Percentiles rank a stretch among this genome's conserved stretches.
phyloP scores from a whole-genome alignment of 108 stramenopile species.

The Epithemia pelagica region DNA sequence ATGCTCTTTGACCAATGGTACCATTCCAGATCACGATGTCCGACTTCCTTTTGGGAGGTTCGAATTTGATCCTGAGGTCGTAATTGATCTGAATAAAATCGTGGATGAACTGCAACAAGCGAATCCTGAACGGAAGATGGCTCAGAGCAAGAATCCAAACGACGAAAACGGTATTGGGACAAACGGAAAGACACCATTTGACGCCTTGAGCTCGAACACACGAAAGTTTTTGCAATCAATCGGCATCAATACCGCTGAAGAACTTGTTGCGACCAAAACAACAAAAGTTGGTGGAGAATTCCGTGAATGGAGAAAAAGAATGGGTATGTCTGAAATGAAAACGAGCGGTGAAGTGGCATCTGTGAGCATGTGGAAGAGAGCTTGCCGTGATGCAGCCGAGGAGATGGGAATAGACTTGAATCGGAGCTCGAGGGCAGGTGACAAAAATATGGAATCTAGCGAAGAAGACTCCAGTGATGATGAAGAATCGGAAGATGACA shows the following conservation, averaged over 20 bases:
- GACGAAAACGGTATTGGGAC: neutral
- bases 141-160: neutral
- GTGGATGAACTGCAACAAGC: neutral
- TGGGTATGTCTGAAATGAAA: neutral
- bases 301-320: neutral
- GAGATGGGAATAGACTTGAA: neutral
- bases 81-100: neutral
- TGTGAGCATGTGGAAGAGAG: constrained; percentile 4
- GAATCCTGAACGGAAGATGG: neutral
- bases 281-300: neutral
- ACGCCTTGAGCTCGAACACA: neutral
- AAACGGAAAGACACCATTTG: constrained; percentile 1
- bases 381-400: constrained; percentile 8
- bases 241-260: constrained; percentile 5
- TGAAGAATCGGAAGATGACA: neutral
- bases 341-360: neutral
- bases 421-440: neutral
- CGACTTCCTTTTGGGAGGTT: neutral
- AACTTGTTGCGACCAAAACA: neutral
- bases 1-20: neutral
- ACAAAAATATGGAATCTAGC: neutral
- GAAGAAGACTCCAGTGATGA: neutral
- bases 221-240: constrained; percentile 2
- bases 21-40: neutral
- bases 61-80: neutral